Evolutionary conservation across 345 rosid species (phyloP).

Genomic region (Acer negundo): DNA sequence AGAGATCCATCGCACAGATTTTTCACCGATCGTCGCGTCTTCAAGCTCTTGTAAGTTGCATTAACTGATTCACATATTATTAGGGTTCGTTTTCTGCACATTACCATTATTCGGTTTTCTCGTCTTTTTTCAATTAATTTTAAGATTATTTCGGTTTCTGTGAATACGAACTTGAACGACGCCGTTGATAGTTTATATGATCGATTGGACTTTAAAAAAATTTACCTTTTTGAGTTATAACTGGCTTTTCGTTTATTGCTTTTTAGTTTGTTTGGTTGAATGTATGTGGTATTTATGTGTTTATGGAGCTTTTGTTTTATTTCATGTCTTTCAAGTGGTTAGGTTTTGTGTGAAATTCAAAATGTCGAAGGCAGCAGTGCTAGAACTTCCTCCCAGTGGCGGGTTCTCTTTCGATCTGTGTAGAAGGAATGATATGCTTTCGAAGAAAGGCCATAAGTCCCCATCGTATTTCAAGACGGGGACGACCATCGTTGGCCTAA

Average conservation of each 20-base stretch:
- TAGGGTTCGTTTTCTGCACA: constrained; percentile 5
- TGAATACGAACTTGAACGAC: background rate
- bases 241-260: background rate
- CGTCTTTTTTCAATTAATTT: background rate
- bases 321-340: background rate
- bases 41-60: background rate
- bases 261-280: background rate
- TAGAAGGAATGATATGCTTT: constrained; percentile 69
- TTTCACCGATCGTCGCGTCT: background rate
- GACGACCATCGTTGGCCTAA: constrained; percentile 88
- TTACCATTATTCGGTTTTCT: background rate
- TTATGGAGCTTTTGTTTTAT: background rate
- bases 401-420: constrained; percentile 90
- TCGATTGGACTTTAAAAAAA: background rate
- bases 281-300: background rate
- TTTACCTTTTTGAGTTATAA: background rate
- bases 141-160: background rate
- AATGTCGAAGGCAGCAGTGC: constrained; percentile 44
- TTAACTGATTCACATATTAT: background rate
- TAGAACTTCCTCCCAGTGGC: constrained; percentile 59
- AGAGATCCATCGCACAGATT: background rate
- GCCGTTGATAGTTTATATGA: background rate
- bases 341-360: background rate
- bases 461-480: constrained; percentile 83
- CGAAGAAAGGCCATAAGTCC: constrained; percentile 54